Conservation (phyloP, 2,329 filamentous ascomycete species). For the Claviceps fusiformis region DNA sequence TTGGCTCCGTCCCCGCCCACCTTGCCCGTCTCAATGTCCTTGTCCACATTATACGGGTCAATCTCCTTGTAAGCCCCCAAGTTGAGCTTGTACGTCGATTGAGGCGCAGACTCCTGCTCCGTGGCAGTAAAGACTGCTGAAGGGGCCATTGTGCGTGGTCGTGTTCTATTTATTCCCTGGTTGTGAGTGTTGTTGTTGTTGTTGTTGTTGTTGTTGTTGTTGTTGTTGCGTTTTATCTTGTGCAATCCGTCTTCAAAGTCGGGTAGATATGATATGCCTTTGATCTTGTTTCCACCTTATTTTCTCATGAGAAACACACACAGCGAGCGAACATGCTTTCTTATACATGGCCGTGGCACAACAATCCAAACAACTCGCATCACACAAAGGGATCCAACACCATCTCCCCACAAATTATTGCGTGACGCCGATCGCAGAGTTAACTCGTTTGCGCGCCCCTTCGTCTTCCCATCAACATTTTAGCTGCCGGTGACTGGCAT, state of each 20-base stretch:
- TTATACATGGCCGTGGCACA: neutral
- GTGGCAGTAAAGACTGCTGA: constrained; percentile 8
- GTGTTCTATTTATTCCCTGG: neutral
- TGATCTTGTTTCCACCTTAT: too few species aligned
- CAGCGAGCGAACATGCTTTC: neutral
- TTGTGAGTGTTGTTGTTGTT: too few species aligned
- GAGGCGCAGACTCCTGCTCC: constrained; percentile 2
- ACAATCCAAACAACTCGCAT: too few species aligned
- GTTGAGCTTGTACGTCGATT: constrained; percentile 12
- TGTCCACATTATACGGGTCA: constrained; percentile 13
- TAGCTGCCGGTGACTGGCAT: neutral
- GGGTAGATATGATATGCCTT: too few species aligned
- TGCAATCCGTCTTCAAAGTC: too few species aligned
- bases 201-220: too few species aligned
- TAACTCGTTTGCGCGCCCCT: neutral
- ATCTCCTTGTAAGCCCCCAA: constrained; percentile 19
- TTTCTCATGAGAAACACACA: neutral
- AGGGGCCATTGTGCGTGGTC: constrained; percentile 11
- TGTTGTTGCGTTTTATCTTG: too few species aligned
- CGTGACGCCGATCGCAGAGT: neutral
- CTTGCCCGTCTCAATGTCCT: constrained; percentile 16
- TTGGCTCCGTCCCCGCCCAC: constrained; percentile 14
- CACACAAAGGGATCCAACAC: neutral
- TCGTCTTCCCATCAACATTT: neutral
- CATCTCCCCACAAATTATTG: neutral